Evolutionary conservation across 768 basidiomycete genomes (phyloP), one percentile per base, ranked within the genome.

Genomic region (Boletus huronensis): DNA sequence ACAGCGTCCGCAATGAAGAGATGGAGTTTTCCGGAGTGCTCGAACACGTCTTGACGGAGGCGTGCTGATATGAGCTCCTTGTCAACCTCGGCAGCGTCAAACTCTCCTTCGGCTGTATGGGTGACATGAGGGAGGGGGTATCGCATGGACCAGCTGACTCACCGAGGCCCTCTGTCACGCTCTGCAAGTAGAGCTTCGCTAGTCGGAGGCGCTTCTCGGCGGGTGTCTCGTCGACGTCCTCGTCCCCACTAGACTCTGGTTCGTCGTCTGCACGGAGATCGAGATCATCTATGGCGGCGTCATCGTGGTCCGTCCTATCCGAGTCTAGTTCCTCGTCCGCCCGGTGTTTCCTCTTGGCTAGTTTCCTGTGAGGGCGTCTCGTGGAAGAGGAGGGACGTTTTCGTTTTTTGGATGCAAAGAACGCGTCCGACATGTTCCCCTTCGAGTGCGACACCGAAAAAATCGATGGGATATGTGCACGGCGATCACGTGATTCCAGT

Each of bases 81-180:
- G 77, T 99, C 97, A 26, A 98, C 85, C 62, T 98, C 95, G 1
- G 91, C 94, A 5, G 97, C 97, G 68, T 99, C 96, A 58, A 85
- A 94, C 58, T 93, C 93, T 32, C 89, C 91, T 25, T 94, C 94
- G 54, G 85, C 92, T 63, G 26, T 23, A 26, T 10, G 44, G 31
- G 32, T 8, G 34, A 13, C 31, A 53, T 55, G 36, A 65, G 47
- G 3, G 9, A 6, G 8, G 19, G 17, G 25, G 14, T 29, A 48
- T 34, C 11, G 53, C 38, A 49, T 8, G 45, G 3, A 39, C 32
- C 50, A 48, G 36, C 19, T 47, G 49, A 75, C 82, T 70, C 62
- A 83, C 87, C 77, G 28, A 95, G 70, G 35, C 80, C 83, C 55
- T 87, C 82, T 70, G 90, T 90, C 14, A 98, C 84, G 57, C 79